A percentile compares a stretch with the other conserved stretches of the same genome.
Evolutionary conservation across 2,329 filamentous ascomycete genomes (phyloP).

Genomic region (Arthrocladium fulminans): DNA sequence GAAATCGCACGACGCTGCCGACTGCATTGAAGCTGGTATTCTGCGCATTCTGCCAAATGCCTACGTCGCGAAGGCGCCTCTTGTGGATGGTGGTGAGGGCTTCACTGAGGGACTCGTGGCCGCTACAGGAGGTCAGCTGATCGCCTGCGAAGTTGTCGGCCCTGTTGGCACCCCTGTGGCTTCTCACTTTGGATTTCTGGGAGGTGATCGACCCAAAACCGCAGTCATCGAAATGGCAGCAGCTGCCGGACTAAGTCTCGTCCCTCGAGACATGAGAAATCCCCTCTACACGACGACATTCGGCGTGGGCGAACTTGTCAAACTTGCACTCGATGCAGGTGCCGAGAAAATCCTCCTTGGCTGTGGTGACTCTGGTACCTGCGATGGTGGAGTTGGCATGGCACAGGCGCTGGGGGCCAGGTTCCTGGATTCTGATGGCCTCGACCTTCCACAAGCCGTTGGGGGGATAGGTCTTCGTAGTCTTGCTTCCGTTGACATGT

Average conservation of each 20-base stretch:
- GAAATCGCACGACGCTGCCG: slow-evolving; percentile 40
- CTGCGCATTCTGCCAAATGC: slow-evolving; percentile 37
- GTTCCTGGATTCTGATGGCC: slow-evolving; percentile 33
- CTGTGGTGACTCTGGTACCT: slow-evolving; percentile 48
- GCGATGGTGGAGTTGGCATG: slow-evolving; percentile 47
- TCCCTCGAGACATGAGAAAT: slow-evolving; percentile 37
- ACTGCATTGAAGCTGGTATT: slow-evolving; percentile 44
- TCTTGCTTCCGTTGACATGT: slow-evolving; percentile 35
- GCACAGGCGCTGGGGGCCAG: slow-evolving; percentile 44
- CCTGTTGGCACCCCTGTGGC: slow-evolving; percentile 35
- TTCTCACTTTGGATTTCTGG: slow-evolving; percentile 42
- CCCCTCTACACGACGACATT: slow-evolving; percentile 44
- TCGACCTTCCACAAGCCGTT: slow-evolving; percentile 30
- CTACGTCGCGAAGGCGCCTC: slow-evolving; percentile 39
- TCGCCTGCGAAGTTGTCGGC: slow-evolving; percentile 34
- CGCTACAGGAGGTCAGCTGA: slow-evolving; percentile 35
- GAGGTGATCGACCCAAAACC: slow-evolving; percentile 28
- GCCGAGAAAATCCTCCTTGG: slow-evolving; percentile 41
- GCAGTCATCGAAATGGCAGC: slow-evolving; percentile 48
- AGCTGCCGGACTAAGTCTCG: slow-evolving; percentile 44
- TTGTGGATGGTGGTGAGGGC: slow-evolving; percentile 47
- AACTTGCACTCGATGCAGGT: slow-evolving; percentile 39
- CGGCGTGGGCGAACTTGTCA: slow-evolving; percentile 44
- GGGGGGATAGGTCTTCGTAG: slow-evolving; percentile 35
- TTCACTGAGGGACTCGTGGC: slow-evolving; percentile 41